Percentiles rank a stretch among this genome's conserved stretches.
These are phyloP conservation scores for Calcarisporium arbuscula DNA, from an alignment of 2,329 filamentous ascomycete species.

Conservation along the genomic window DNA sequence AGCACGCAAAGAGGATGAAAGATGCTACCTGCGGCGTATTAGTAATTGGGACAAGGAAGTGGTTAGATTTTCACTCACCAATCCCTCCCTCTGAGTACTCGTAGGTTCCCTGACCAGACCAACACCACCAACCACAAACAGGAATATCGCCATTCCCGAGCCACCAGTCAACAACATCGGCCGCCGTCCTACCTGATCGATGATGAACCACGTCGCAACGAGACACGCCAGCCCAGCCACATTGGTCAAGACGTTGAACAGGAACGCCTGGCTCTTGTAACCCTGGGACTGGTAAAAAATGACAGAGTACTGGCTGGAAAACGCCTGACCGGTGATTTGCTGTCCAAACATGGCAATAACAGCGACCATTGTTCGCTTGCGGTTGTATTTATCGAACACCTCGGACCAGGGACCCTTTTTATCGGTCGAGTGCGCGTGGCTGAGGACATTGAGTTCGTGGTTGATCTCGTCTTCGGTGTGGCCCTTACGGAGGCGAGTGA, in stretches of 20 bases:
- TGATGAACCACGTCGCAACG: slow-evolving; percentile 16
- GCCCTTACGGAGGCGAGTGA: slow-evolving; percentile 24
- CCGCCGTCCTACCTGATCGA: slow-evolving; percentile 18
- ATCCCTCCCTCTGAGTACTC: background rate
- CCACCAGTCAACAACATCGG: slow-evolving; percentile 19
- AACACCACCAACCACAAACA: slow-evolving; percentile 16
- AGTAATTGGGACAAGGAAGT: no score
- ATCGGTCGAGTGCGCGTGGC: slow-evolving; percentile 12
- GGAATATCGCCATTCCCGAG: slow-evolving; percentile 15
- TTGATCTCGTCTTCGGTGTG: slow-evolving; percentile 19
- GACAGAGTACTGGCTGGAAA: slow-evolving; percentile 21
- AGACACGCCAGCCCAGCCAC: slow-evolving; percentile 10
- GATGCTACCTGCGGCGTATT: slow-evolving; percentile 22
- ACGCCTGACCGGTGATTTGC: slow-evolving; percentile 26
- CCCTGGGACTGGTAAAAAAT: slow-evolving; percentile 24
- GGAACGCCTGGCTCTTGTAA: slow-evolving; percentile 15
- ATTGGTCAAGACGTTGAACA: slow-evolving; percentile 17
- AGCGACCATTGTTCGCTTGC: slow-evolving; percentile 17
- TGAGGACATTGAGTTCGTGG: slow-evolving; percentile 16
- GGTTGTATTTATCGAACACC: slow-evolving; percentile 15
- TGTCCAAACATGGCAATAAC: slow-evolving; percentile 23
- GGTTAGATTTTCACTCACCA: slow-evolving; percentile 1
- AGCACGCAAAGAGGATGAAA: slow-evolving; percentile 18
- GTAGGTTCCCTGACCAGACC: slow-evolving; percentile 7
- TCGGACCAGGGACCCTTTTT: slow-evolving; percentile 16